These are phyloP conservation scores for Ceratobasidium sp. DNA, from an alignment of 1,284 basidiomycete species.

Conservation along the genomic window DNA sequence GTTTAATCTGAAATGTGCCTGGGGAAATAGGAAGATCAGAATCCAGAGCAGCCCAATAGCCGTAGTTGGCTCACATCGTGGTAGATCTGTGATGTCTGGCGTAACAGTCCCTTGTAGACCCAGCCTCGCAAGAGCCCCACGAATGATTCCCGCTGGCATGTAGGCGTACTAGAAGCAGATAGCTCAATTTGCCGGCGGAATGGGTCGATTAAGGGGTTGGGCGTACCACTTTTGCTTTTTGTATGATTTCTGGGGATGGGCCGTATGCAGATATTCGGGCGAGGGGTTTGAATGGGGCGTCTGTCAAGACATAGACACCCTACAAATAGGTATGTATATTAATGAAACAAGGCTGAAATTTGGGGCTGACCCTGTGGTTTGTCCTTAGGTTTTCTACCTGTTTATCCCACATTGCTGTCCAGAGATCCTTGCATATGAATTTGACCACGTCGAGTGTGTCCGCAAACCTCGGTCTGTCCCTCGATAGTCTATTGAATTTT, in stretches of 20 bases:
- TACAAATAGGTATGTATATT: slow-evolving; percentile 47
- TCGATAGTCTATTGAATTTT: slow-evolving; percentile 30
- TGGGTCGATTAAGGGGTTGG: background rate
- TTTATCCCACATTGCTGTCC: slow-evolving; percentile 86
- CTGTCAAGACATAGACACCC: slow-evolving; percentile 94
- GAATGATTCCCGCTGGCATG: slow-evolving; percentile 81
- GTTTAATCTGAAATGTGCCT: slow-evolving; percentile 83
- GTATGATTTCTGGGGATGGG: slow-evolving; percentile 75
- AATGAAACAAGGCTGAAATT: slow-evolving; percentile 52
- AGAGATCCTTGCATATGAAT: slow-evolving; percentile 96
- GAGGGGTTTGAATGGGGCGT: slow-evolving; percentile 87
- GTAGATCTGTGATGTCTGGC: slow-evolving; percentile 79
- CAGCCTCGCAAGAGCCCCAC: slow-evolving; percentile 79
- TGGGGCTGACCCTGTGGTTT: slow-evolving; percentile 78
- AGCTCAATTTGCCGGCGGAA: slow-evolving; percentile 3
- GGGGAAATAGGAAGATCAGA: slow-evolving; percentile 19
- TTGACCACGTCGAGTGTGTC: slow-evolving; percentile 92
- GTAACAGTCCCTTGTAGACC: slow-evolving; percentile 75
- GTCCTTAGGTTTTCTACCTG: slow-evolving; percentile 95
- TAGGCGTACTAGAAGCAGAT: slow-evolving; percentile 67
- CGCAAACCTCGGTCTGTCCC: slow-evolving; percentile 62
- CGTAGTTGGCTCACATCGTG: slow-evolving; percentile 71
- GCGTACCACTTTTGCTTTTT: slow-evolving; percentile 71
- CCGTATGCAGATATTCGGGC: slow-evolving; percentile 78
- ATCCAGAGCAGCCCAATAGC: background rate